A percentile compares a stretch with the other conserved stretches of the same genome.
These are phyloP conservation scores for Ogataea neopini DNA, from an alignment of 805 yeast species.

Conservation along the genomic window DNA sequence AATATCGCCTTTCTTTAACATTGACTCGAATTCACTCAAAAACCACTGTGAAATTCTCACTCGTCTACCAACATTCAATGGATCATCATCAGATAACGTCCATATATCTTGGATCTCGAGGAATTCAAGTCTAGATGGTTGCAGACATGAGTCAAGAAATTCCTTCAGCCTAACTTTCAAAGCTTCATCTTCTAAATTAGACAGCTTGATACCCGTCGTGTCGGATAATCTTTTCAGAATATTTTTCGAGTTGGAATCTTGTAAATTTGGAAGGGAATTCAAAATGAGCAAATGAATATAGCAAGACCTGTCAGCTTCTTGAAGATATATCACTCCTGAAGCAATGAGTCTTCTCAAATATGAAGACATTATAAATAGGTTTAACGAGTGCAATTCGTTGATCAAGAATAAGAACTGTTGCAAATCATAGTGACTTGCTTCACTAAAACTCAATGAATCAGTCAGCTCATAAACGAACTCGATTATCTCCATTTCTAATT, in stretches of 20 bases:
- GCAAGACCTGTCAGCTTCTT: slow-evolving; percentile 50
- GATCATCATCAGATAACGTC: slow-evolving; percentile 11
- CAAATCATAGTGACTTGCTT: slow-evolving; percentile 23
- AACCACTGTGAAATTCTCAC: slow-evolving; percentile 15
- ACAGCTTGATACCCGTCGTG: slow-evolving; percentile 26
- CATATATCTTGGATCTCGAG: slow-evolving; percentile 18
- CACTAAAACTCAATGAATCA: slow-evolving; percentile 28
- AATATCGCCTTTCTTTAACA: not conserved
- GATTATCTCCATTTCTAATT: slow-evolving; percentile 34
- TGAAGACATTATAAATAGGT: slow-evolving; percentile 56
- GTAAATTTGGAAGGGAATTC: slow-evolving; percentile 56
- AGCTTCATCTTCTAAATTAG: slow-evolving; percentile 11
- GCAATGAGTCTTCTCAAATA: slow-evolving; percentile 82
- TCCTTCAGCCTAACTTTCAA: slow-evolving; percentile 11
- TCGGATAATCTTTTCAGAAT: slow-evolving; percentile 32
- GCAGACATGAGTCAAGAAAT: slow-evolving; percentile 9
- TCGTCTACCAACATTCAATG: slow-evolving; percentile 19
- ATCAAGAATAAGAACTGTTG: slow-evolving; percentile 46
- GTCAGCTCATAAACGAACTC: slow-evolving; percentile 35
- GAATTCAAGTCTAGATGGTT: not conserved
- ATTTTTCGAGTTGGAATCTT: slow-evolving; percentile 39
- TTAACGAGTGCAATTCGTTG: slow-evolving; percentile 47
- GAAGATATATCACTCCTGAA: slow-evolving; percentile 74
- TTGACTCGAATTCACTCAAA: slow-evolving; percentile 9
- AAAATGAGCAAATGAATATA: slow-evolving; percentile 56